These are phyloP conservation scores for Gossypium aridum DNA, from an alignment of 441 rosid species.

Conservation along the genomic window DNA sequence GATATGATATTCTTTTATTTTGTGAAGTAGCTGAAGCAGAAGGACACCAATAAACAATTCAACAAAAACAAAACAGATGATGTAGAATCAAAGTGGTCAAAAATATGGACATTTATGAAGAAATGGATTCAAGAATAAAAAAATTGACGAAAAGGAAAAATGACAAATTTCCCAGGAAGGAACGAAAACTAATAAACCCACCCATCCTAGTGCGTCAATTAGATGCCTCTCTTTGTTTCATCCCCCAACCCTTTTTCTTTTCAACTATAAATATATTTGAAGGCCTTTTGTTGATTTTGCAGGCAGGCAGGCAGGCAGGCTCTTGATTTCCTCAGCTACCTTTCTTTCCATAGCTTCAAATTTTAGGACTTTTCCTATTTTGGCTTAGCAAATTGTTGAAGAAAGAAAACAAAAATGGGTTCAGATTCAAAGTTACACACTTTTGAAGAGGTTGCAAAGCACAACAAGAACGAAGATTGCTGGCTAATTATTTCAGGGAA, in stretches of 20 bases:
- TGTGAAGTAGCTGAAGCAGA: too few species aligned
- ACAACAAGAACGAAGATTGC: slow-evolving; percentile 66
- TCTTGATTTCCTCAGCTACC: neutral
- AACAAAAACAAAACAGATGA: too few species aligned
- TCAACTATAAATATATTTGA: neutral
- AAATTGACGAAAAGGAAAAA: neutral
- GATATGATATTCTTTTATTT: too few species aligned
- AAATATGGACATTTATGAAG: too few species aligned
- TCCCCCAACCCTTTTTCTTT: neutral
- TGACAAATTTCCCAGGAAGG: neutral
- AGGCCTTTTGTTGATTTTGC: neutral
- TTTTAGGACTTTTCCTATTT: too few species aligned
- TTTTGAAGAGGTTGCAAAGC: slow-evolving; percentile 67
- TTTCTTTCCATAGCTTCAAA: neutral
- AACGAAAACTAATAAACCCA: neutral
- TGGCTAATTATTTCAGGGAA: slow-evolving; percentile 76
- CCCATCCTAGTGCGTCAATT: neutral
- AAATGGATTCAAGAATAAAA: too few species aligned
- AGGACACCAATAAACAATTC: too few species aligned
- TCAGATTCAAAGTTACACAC: slow-evolving; percentile 40
- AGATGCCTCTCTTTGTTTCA: neutral
- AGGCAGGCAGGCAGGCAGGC: neutral
- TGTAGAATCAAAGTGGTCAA: neutral
- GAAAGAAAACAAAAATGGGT: slow-evolving; percentile 38
- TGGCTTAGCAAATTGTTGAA: neutral